Evolutionary conservation across 2,329 filamentous ascomycete species (phyloP), one percentile per base, ranked within the genome.

Genomic region (Chaetomium olivaceum): DNA sequence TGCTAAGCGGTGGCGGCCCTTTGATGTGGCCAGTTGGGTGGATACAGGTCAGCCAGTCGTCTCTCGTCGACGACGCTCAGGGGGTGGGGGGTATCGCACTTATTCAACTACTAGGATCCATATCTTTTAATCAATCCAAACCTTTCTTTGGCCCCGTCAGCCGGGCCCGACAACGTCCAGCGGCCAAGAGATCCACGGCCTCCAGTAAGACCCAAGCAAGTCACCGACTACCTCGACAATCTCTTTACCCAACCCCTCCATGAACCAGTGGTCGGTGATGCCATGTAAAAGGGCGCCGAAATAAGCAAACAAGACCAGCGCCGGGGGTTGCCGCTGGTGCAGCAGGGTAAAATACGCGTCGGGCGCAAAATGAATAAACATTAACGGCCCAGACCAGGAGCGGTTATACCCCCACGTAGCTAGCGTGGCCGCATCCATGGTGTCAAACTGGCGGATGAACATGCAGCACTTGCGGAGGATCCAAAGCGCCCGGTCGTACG

Each of bases 251-350:
- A 59, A 21, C 2, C 57, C 57, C n/a, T 59, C 57, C 57, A 59
- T 46, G n/a, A 50, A 59, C 57, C 57, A 59, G 16, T 29, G 50
- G 25, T 50, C 39, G 19, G 5, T 29, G 57, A 61, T 39, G 27
- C 58, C 46, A 21, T 61, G 58, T 48, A 61, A 29, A 9, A 61
- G 21, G 7, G 48, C 48, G 19, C 58, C 58, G 21, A 61, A 61
- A 25, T 61, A 54, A 25, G 58, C 58, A 54, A 61, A 61, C 46
- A 61, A 52, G 31, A 61, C 46, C 46, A 61, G 48, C 29, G 58
- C 58, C 6, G 58, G 46, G 27, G 58, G 58, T 19, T 61, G 58
- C 12, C 58, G 27, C 48, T 61, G 58, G 23, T 61, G 58, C 29
- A 61, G 31, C 48, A 52, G 16, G n/a, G 48, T 52, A 16, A 61